Evolutionary conservation across 2,329 filamentous ascomycete species (phyloP), one percentile per base, ranked within the genome.

Genomic region (Graphilbum fragrans): DNA sequence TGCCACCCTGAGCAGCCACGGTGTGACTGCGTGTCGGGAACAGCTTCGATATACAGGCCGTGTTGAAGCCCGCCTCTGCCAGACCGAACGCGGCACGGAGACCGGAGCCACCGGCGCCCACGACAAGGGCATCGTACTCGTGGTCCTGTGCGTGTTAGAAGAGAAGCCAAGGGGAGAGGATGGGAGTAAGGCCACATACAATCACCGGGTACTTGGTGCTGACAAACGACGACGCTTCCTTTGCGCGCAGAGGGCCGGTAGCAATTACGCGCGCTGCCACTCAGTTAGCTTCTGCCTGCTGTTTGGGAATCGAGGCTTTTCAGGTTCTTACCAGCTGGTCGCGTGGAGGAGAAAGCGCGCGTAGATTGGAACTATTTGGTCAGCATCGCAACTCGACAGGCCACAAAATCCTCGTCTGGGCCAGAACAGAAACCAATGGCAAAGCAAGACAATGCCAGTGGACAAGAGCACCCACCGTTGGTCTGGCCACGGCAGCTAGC

Each of bases 101-200:
- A 62, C 85, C 85, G 47, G 85, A 71, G 54, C 85, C 85, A 59
- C 85, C 85, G 47, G 85, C 85, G 54, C 85, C 85, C 50, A 92
- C 86, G 47, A 98, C 92, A 54, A 98, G 73, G 48, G 90, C 90
- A 82, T 96, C 92, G 67, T 95, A 96, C 67, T 96, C 87, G 67
- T 98, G 92, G 63, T 96, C 92, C 79, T 87, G 39, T 16, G 38
- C 31, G 25, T n/a, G n/a, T n/a, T n/a, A n/a, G n/a, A n/a, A 34
- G 34, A 33, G 14, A 14, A 29, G 25, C 25, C 25, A 29, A 29
- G 8, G 25, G 21, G 22, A 27, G 17, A 25, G 19, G n/a, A 38
- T 8, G 25, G 25, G 8, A 29, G 8, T 29, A 25, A 14, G 17
- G 27, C 23, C 23, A 45, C 82, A 64, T 76, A 86, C 83, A 63